Conservation (phyloP, 2,329 filamentous ascomycete genomes). For the Aphanoascus verrucosus region DNA sequence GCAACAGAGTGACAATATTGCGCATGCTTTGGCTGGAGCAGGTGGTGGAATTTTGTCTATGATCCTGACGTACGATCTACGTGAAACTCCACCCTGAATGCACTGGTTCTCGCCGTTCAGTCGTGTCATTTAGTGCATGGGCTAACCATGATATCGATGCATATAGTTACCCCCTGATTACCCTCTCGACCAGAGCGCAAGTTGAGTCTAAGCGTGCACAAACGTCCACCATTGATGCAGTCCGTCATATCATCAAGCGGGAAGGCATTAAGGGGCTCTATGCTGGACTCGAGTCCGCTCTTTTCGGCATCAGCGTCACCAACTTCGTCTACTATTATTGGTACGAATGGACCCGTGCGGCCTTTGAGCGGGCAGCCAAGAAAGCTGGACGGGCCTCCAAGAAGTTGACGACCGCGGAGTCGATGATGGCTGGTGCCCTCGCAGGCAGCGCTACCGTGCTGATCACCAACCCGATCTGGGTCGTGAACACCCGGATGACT, state of each 20-base stretch:
- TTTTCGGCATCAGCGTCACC: slow-evolving; percentile 96
- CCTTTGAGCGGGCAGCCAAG: slow-evolving; percentile 65
- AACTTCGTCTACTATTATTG: slow-evolving; percentile 99
- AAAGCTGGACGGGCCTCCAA: slow-evolving; percentile 61
- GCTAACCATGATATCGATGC: slow-evolving; percentile 1
- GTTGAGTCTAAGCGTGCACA: slow-evolving; percentile 92
- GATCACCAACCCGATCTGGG: slow-evolving; percentile 98
- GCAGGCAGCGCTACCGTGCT: slow-evolving; percentile 90
- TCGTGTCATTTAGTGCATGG: not conserved
- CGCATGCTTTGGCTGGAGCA: slow-evolving; percentile 83
- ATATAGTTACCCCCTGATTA: slow-evolving; percentile 82
- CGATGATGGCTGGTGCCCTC: slow-evolving; percentile 88
- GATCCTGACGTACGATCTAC: slow-evolving; percentile 62
- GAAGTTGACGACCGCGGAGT: slow-evolving; percentile 83
- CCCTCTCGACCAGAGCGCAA: slow-evolving; percentile 91
- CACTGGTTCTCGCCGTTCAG: not conserved
- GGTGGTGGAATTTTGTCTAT: slow-evolving; percentile 93
- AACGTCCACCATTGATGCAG: slow-evolving; percentile 70
- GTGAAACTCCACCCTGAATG: no score
- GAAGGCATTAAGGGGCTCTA: slow-evolving; percentile 86
- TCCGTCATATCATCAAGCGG: slow-evolving; percentile 76
- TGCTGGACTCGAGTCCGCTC: slow-evolving; percentile 79
- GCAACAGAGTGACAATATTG: slow-evolving; percentile 91
- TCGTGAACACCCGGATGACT: slow-evolving; percentile 96
- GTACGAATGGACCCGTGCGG: slow-evolving; percentile 92